Evolutionary conservation across 352 stramenopile genomes (phyloP).

Genomic region (Pythium sp.): DNA sequence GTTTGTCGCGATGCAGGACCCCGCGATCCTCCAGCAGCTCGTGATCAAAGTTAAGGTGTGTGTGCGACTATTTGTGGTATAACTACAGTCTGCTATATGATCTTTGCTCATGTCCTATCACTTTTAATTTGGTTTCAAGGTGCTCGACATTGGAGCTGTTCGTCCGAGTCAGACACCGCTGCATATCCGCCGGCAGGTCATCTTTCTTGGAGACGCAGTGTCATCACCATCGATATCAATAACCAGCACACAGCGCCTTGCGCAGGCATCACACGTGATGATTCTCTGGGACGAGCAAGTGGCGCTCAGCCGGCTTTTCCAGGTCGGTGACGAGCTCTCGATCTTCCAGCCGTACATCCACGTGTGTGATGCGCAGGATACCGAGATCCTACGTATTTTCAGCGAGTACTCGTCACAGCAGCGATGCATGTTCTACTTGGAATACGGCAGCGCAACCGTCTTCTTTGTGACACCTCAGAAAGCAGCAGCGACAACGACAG

Average conservation of each 20-base stretch:
- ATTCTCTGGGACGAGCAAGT: conserved; percentile 75
- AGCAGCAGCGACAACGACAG: background rate
- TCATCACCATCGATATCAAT: background rate
- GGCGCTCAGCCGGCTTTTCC: conserved; percentile 55
- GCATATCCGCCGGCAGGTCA: conserved; percentile 60
- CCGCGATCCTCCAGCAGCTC: conserved; percentile 26
- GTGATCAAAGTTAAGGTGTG: conserved; percentile 24
- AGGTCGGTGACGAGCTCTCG: conserved; percentile 51
- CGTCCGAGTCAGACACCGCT: conserved; percentile 51
- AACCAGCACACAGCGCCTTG: conserved; percentile 14
- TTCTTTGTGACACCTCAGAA: conserved; percentile 28
- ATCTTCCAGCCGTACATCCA: conserved; percentile 66
- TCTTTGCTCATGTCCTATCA: background rate
- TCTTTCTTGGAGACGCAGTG: conserved; percentile 46
- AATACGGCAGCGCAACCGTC: conserved; percentile 60
- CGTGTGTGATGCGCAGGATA: conserved; percentile 36
- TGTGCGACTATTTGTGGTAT: background rate
- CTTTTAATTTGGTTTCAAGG: conserved; percentile 7
- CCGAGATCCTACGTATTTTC: conserved; percentile 52
- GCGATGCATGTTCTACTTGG: conserved; percentile 50
- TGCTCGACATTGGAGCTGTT: conserved; percentile 70
- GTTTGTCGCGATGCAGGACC: conserved; percentile 19
- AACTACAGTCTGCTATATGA: background rate
- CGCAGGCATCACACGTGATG: conserved; percentile 42
- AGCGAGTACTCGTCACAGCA: conserved; percentile 59